Evolutionary conservation across 805 yeast genomes (phyloP).

Genomic region (Scheffersomyces stipitis): DNA sequence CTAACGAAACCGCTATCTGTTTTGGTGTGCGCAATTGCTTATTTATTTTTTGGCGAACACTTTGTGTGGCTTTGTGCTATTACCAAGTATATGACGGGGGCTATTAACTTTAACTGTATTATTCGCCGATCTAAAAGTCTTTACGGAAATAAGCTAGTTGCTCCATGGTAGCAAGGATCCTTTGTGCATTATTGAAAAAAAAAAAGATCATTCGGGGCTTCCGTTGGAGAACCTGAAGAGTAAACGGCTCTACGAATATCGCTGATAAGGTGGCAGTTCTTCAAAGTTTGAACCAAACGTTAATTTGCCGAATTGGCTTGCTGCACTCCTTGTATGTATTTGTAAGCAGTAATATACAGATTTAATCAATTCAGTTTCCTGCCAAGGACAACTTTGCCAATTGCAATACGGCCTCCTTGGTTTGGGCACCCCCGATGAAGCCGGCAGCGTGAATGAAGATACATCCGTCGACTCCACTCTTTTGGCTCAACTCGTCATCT

Average conservation of each 20-base stretch:
- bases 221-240: not conserved
- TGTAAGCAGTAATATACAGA: not conserved
- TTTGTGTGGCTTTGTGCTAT: too few species aligned
- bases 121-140: too few species aligned
- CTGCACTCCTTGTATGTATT: not conserved
- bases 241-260: not conserved
- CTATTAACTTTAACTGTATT: too few species aligned
- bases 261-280: not conserved
- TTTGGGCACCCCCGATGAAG: constrained; percentile 90
- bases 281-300: not conserved
- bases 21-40: too few species aligned
- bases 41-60: too few species aligned
- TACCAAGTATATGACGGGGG: too few species aligned
- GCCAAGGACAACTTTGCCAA: constrained; percentile 55
- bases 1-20: too few species aligned
- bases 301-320: not conserved
- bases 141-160: too few species aligned
- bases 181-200: too few species aligned
- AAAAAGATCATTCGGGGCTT: too few species aligned
- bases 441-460: constrained; percentile 96
- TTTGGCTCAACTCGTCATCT: constrained; percentile 73
- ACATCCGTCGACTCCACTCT: constrained; percentile 82
- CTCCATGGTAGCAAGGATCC: too few species aligned
- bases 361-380: not conserved
- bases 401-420: constrained; percentile 72